phyloP scores from a whole-genome alignment of 148 eudicot species.

The Camellia granthamiana region DNA sequence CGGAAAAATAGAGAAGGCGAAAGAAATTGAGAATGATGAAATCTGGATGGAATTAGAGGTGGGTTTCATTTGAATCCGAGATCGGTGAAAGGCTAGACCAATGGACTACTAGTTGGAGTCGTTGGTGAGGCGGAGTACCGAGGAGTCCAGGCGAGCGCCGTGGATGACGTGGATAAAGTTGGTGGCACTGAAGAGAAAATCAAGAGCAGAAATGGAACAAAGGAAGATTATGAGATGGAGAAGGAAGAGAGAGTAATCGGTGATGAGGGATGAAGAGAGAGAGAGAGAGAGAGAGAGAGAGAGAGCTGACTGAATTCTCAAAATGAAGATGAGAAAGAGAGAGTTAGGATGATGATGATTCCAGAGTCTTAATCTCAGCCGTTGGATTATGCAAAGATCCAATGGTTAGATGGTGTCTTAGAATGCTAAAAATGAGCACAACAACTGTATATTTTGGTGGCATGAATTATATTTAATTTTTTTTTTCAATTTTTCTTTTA shows the following conservation, averaged over 20 bases:
- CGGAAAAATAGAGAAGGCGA: constrained; percentile 46
- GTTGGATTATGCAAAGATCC: no score
- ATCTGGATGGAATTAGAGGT: constrained; percentile 11
- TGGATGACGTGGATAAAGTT: constrained; percentile 20
- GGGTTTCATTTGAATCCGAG: constrained; percentile 27
- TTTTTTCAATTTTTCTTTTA: no score
- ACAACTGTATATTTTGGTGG: no score
- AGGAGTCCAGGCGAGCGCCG: constrained; percentile 38
- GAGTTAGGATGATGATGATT: no score
- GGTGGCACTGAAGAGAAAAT: constrained; percentile 36
- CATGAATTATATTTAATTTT: no score
- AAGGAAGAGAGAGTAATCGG: background rate
- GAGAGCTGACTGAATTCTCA: no score
- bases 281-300: no score
- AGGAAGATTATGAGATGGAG: constrained; percentile 2
- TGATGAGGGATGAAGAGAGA: no score
- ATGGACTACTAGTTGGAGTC: constrained; percentile 39
- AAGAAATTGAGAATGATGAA: constrained; percentile 43
- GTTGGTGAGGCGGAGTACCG: constrained; percentile 39
- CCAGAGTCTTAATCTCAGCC: no score
- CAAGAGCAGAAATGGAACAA: constrained; percentile 25
- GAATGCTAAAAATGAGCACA: no score
- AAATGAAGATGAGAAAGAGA: no score
- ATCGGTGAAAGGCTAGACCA: constrained; percentile 41
- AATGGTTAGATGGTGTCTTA: no score